Conservation (phyloP, 371 early-diverging fungal genomes). For the Mortierella sp. region DNA sequence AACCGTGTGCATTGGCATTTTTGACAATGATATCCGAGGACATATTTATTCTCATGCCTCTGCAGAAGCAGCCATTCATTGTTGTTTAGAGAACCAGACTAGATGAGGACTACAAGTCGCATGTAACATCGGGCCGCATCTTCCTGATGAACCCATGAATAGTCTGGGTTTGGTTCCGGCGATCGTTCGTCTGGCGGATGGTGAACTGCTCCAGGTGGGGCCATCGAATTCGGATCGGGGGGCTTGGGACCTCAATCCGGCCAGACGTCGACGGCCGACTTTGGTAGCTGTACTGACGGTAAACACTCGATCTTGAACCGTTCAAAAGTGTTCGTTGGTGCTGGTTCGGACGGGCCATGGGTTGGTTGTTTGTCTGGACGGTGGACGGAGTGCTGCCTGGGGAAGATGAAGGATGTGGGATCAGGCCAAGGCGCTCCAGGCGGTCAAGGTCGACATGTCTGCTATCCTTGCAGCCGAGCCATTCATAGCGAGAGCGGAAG, state of each 20-base stretch:
- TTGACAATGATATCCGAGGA: too few species aligned
- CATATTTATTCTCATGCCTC: too few species aligned
- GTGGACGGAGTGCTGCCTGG: not conserved
- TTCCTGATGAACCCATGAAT: constrained; percentile 14
- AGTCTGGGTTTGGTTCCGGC: constrained; percentile 3
- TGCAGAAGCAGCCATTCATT: too few species aligned
- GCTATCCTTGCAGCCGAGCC: constrained; percentile 25
- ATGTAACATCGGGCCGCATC: not conserved
- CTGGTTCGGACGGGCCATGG: not conserved
- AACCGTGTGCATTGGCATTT: too few species aligned
- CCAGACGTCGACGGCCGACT: not conserved
- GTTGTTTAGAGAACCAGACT: too few species aligned
- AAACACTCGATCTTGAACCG: not conserved
- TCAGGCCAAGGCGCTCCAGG: constrained; percentile 2
- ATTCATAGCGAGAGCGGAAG: constrained; percentile 23
- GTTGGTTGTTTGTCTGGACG: not conserved
- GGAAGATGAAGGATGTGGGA: not conserved
- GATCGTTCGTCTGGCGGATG: constrained; percentile 6
- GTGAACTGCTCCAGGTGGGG: not conserved
- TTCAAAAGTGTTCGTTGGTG: not conserved
- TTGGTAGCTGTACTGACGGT: not conserved
- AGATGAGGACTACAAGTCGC: not conserved
- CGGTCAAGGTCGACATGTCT: not conserved
- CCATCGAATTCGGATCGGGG: not conserved
- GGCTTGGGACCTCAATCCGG: not conserved